Conservation (phyloP, 495 filamentous ascomycete genomes). For the Collariella sp. region DNA sequence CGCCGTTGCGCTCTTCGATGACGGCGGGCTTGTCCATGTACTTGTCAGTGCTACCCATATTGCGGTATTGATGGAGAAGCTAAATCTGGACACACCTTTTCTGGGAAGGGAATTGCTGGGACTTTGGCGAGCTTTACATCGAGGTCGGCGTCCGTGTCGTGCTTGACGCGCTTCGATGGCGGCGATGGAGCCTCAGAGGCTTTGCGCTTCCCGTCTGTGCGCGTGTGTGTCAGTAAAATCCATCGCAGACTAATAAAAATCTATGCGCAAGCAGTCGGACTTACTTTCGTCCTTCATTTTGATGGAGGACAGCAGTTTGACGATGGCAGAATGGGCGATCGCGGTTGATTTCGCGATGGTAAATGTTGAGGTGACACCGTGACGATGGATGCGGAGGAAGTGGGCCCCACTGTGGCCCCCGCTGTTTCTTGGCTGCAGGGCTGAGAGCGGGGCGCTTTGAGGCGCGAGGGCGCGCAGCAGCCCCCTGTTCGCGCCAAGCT, state of each 20-base stretch:
- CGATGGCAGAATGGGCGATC: slow-evolving; percentile 1
- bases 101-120: slow-evolving; percentile 64
- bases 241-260: not conserved
- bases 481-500: slow-evolving; percentile 14
- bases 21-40: slow-evolving; percentile 65
- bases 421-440: slow-evolving; percentile 16
- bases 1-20: slow-evolving; percentile 85
- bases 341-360: slow-evolving; percentile 4
- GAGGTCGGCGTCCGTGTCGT: slow-evolving; percentile 47
- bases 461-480: not conserved
- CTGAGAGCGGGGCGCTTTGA: slow-evolving; percentile 9
- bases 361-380: not conserved
- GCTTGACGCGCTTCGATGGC: slow-evolving; percentile 56
- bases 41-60: slow-evolving; percentile 20
- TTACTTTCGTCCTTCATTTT: slow-evolving; percentile 45
- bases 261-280: not conserved
- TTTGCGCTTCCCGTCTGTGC: slow-evolving; percentile 64
- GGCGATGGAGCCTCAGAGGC: slow-evolving; percentile 61
- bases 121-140: slow-evolving; percentile 45
- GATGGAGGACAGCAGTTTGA: slow-evolving; percentile 8
- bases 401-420: not conserved
- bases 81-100: slow-evolving; percentile 50
- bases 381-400: slow-evolving; percentile 9
- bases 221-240: not conserved
- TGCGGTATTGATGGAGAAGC: not conserved